Evolutionary conservation across 2,329 filamentous ascomycete species (phyloP), one percentile per base, ranked within the genome.

Genomic region (Chaetomium strumarium): DNA sequence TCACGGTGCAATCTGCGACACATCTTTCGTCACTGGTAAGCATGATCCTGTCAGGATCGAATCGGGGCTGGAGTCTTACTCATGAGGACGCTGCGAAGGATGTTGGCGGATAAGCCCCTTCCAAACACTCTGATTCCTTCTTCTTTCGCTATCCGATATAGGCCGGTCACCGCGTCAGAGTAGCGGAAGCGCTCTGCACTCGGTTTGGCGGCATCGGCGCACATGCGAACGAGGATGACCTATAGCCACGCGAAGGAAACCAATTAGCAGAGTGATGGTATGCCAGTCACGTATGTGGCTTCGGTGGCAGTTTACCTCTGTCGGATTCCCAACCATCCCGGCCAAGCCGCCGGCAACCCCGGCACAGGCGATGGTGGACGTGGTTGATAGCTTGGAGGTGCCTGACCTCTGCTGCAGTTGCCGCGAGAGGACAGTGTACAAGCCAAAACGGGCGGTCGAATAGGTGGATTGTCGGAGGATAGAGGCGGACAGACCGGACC

Each of bases 401-500:
- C 51, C 48, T 8, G 53, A 45, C n/a, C 47, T 41, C 20, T 54
- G 49, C 37, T 57, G 53, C 14, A 59, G 38, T 13, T 58, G 50
- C 2, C 48, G 50, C 12, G 55, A 58, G 2, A 59, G 51, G 36
- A 57, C 30, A 42, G 34, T 58, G 45, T 58, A 59, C 37, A 61
- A 31, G 9, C 59, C 59, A 41, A 61, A 59, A 10, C 59, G 55
- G 16, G 57, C 57, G n/a, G 59, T 61, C 4, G 59, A 61, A 36
- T 61, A 61, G n/a, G 57, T 61, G 14, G 59, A 58, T 24, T 61
- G 57, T 11, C 59, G 55, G 36, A 61, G 59, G 39, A 61, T 51
- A 11, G 57, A 61, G 16, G 59, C 59, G 1, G 57, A 58, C 24
- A 61, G 51, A 10, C 57, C 59, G 38, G 57, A 59, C 59, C 57